phyloP scores from a whole-genome alignment of 2,329 filamentous ascomycete genomes.

The Eutypella sp. region DNA sequence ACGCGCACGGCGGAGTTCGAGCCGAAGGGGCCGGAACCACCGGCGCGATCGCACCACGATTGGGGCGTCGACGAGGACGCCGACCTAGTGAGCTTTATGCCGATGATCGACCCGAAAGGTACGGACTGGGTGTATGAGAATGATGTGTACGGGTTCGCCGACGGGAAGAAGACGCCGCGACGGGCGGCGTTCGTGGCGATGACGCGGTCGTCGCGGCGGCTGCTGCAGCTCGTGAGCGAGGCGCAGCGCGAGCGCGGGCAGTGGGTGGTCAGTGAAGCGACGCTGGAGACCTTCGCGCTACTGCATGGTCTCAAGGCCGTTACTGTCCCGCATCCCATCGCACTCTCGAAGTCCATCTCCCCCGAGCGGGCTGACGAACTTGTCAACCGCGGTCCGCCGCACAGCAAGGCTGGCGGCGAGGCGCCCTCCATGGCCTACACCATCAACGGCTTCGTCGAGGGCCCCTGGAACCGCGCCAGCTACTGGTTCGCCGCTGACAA shows the following conservation, averaged over 20 bases:
- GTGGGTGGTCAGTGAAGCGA: slow-evolving; percentile 76
- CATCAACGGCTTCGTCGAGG: slow-evolving; percentile 4
- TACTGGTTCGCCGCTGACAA: slow-evolving; percentile 14
- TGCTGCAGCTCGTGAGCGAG: slow-evolving; percentile 65
- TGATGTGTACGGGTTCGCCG: slow-evolving; percentile 58
- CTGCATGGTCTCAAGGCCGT: slow-evolving; percentile 73
- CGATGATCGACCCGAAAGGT: slow-evolving; percentile 62
- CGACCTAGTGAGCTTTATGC: slow-evolving; percentile 70
- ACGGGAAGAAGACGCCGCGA: slow-evolving; percentile 50
- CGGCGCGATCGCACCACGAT: slow-evolving; percentile 16
- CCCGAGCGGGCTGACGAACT: slow-evolving; percentile 5
- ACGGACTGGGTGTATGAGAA: slow-evolving; percentile 68
- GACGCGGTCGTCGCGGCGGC: slow-evolving; percentile 56
- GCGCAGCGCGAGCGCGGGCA: slow-evolving; percentile 59
- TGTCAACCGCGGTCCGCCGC: slow-evolving; percentile 9
- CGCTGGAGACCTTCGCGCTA: slow-evolving; percentile 60
- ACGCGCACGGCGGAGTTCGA: slow-evolving; percentile 38
- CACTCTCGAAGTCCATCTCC: slow-evolving; percentile 3
- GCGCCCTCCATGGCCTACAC: slow-evolving; percentile 12
- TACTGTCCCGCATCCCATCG: slow-evolving; percentile 70
- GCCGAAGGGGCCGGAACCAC: slow-evolving; percentile 35
- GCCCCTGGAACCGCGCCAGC: slow-evolving; percentile 12
- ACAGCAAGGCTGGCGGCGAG: slow-evolving; percentile 11
- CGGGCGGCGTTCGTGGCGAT: slow-evolving; percentile 66
- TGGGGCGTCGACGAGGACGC: slow-evolving; percentile 66